A percentile compares a stretch with the other conserved stretches of the same genome.
Evolutionary conservation across 768 basidiomycete species (phyloP).

Genomic region (Tricholoma saponaceum): DNA sequence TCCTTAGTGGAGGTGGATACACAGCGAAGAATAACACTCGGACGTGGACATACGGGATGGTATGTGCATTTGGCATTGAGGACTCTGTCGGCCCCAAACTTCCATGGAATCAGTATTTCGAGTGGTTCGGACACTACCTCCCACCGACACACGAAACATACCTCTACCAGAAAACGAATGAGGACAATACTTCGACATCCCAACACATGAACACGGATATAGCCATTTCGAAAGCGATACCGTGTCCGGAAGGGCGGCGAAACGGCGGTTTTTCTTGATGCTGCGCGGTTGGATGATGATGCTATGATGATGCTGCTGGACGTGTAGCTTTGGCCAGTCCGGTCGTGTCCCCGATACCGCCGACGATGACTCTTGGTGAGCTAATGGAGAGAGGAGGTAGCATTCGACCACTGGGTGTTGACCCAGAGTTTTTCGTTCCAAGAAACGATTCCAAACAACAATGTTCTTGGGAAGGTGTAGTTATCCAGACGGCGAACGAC

Average conservation of each 20-base stretch:
- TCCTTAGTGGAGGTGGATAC: constrained; percentile 97
- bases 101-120: constrained; percentile 88
- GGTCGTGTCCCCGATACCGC: constrained; percentile 11
- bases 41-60: constrained; percentile 96
- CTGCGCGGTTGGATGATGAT: constrained; percentile 30
- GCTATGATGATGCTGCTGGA: no score
- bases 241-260: constrained; percentile 25
- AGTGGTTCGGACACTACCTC: constrained; percentile 74
- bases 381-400: constrained; percentile 23
- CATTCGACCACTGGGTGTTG: constrained; percentile 7
- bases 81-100: constrained; percentile 71
- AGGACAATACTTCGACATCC: constrained; percentile 56
- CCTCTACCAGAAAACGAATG: constrained; percentile 51
- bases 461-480: no score
- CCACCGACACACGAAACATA: constrained; percentile 19
- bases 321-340: constrained; percentile 17
- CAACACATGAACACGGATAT: constrained; percentile 38
- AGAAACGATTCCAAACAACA: no score
- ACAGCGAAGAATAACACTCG: constrained; percentile 95
- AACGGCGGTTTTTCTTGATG: constrained; percentile 58
- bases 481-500: no score
- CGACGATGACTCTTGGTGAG: constrained; percentile 8
- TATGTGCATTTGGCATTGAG: constrained; percentile 87
- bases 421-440: constrained; percentile 18
- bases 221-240: constrained; percentile 36